phyloP scores from a whole-genome alignment of 345 rosid genomes.

The Euphorbia lathyris region DNA sequence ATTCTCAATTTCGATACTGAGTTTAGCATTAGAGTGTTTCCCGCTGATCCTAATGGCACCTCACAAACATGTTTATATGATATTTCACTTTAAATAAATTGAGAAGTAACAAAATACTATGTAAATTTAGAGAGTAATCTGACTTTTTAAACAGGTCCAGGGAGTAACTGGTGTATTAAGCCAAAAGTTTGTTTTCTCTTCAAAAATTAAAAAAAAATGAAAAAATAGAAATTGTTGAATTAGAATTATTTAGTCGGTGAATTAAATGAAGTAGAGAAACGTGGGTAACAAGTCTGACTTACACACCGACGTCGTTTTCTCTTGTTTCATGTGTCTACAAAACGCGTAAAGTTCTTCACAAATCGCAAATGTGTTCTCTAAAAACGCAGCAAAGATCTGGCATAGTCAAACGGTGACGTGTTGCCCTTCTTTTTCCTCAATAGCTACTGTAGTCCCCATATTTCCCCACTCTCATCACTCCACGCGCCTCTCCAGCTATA shows the following conservation, averaged over 20 bases:
- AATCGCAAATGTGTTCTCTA: neutral
- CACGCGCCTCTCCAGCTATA: neutral
- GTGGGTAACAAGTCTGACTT: neutral
- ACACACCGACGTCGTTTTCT: neutral
- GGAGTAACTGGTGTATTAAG: too few relatives aligned
- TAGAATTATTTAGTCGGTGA: neutral
- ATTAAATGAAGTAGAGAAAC: neutral
- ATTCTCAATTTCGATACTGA: too few relatives aligned
- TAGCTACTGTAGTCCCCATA: neutral
- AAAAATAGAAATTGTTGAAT: neutral
- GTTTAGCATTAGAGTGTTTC: too few relatives aligned
- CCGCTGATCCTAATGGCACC: too few relatives aligned
- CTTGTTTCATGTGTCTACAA: neutral
- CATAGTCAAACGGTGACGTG: slow-evolving; percentile 7
- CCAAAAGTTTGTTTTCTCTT: too few relatives aligned
- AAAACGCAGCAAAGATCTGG: neutral
- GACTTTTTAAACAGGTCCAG: too few relatives aligned
- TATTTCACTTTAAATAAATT: too few relatives aligned
- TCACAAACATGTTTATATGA: too few relatives aligned
- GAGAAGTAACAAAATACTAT: too few relatives aligned
- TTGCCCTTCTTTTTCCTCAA: neutral
- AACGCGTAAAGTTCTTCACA: neutral
- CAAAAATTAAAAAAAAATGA: too few relatives aligned
- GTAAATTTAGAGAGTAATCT: too few relatives aligned
- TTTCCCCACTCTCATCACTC: neutral